These are phyloP conservation scores for Fusarium sp. DNA, from an alignment of 2,329 filamentous ascomycete genomes.

Conservation along the genomic window DNA sequence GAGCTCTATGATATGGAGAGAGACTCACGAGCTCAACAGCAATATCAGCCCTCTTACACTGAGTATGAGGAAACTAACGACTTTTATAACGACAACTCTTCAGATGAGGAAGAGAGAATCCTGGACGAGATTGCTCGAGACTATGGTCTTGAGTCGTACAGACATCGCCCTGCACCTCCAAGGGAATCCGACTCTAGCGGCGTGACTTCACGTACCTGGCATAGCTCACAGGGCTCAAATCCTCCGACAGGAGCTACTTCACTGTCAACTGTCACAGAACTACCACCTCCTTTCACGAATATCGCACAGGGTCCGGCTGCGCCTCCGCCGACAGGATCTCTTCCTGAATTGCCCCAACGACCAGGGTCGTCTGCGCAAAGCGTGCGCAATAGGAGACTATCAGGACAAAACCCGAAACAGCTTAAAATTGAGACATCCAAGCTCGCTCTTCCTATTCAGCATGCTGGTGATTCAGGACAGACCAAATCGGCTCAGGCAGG, in stretches of 20 bases:
- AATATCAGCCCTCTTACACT: slow-evolving; percentile 45
- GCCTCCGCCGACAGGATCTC: slow-evolving; percentile 62
- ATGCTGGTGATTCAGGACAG: slow-evolving; percentile 19
- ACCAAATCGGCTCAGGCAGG: slow-evolving; percentile 25
- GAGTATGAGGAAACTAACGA: slow-evolving; percentile 57
- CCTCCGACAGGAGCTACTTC: slow-evolving; percentile 58
- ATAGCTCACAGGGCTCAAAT: slow-evolving; percentile 80
- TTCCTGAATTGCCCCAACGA: slow-evolving; percentile 57
- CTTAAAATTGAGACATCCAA: slow-evolving; percentile 85
- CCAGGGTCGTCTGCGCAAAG: slow-evolving; percentile 55
- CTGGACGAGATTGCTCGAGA: slow-evolving; percentile 90
- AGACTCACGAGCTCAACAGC: slow-evolving; percentile 60
- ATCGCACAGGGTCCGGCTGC: slow-evolving; percentile 47
- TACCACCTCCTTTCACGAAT: slow-evolving; percentile 42
- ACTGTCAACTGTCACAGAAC: slow-evolving; percentile 76
- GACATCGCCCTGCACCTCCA: slow-evolving; percentile 70
- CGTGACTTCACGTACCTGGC: slow-evolving; percentile 81
- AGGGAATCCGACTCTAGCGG: slow-evolving; percentile 86
- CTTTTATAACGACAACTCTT: slow-evolving; percentile 72
- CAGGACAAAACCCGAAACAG: slow-evolving; percentile 81
- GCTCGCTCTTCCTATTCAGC: slow-evolving; percentile 40
- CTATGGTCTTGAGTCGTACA: slow-evolving; percentile 83
- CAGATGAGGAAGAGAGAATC: slow-evolving; percentile 78
- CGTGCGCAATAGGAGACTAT: slow-evolving; percentile 81
- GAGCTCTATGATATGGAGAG: slow-evolving; percentile 62